These are phyloP conservation scores for Kwoniella bestiolae DNA, from an alignment of 768 basidiomycete genomes.

Conservation along the genomic window DNA sequence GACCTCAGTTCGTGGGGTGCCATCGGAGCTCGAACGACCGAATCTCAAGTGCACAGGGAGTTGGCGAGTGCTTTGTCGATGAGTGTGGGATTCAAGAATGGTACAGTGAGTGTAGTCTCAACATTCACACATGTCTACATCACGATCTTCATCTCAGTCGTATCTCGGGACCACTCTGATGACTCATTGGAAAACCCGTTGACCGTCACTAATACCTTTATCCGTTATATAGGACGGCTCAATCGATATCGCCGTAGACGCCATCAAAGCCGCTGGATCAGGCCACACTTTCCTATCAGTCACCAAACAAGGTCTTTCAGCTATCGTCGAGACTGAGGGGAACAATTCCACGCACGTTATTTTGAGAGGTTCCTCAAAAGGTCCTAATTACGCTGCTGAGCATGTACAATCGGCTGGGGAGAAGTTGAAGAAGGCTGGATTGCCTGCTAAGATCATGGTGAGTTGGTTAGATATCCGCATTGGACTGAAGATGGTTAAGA, in stretches of 20 bases:
- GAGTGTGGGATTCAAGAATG: slow-evolving; percentile 98
- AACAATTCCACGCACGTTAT: slow-evolving; percentile 91
- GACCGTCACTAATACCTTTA: no score
- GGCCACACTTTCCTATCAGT: slow-evolving; percentile 96
- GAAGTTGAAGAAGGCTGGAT: slow-evolving; percentile 76
- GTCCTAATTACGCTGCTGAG: slow-evolving; percentile 85
- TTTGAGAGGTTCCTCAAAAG: slow-evolving; percentile 82
- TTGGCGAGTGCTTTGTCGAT: slow-evolving; percentile 70
- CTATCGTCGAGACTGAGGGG: slow-evolving; percentile 89
- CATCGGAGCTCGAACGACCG: slow-evolving; percentile 67
- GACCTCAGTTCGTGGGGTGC: slow-evolving; percentile 61
- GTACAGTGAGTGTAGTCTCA: slow-evolving; percentile 62
- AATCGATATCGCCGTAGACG: slow-evolving; percentile 88
- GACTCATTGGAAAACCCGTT: no score
- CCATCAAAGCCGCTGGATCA: slow-evolving; percentile 85
- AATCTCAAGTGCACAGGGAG: slow-evolving; percentile 58
- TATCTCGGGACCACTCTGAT: no score
- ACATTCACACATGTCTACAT: not conserved
- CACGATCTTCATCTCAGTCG: no score
- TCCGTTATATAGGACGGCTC: slow-evolving; percentile 72
- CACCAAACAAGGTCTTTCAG: slow-evolving; percentile 79
- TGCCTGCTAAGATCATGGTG: slow-evolving; percentile 86
- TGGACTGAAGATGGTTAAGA: no score
- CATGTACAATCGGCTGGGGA: slow-evolving; percentile 75
- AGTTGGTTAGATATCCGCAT: slow-evolving; percentile 36